Evolutionary conservation across 1,139 yeast species (phyloP), one percentile per base, ranked within the genome.

Genomic region (Saccharomycopsis crataegensis): DNA sequence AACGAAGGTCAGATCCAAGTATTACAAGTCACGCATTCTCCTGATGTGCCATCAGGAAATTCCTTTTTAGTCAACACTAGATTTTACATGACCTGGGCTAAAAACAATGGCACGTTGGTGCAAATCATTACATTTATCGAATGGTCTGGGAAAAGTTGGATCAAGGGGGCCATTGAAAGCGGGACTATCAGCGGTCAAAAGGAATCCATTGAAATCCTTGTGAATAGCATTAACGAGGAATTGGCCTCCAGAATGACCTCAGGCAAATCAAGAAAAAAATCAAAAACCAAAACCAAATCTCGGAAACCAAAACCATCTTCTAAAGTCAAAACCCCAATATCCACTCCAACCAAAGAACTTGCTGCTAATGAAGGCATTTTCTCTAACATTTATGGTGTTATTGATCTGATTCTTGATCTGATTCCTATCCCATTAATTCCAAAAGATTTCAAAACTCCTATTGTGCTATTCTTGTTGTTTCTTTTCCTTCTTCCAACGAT

Each of bases 31-130:
- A 86, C 96, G 0, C 75, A 75, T 31, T 86, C 96, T 0, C 99
- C 98, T 0, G 98, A 93, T 69, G 98, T 94, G 11, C 99, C 99
- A 1, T 85, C 90, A 56, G 99, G 99, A 5, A 79, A 78, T 61
- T 76, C 88, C 1, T 94, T 94, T 67, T 76, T 80, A 52, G 86
- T 90, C 17, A 77, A 79, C 56, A 87, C 98, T 0, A 75, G 77
- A 54, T 71, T 81, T 32, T 63, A 70, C 44, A 61, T 71, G n/a
- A 65, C 73, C 0, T 94, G 99, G 99, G 96, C 79, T 1, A 75
- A 75, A 1, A 77, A 79, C 58, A 89, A 90, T 67, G 62, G 70
- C 14, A 89, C 98, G 1, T 75, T 75, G 53, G 54, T 91, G 22
- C 79, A 81, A n/a, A 76, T 83, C 4, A 84, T 93, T 7, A 77